Percentiles rank a stretch among this genome's conserved stretches.
phyloP scores from a whole-genome alignment of 2,329 filamentous ascomycete genomes.

The Cercospora citrullina region DNA sequence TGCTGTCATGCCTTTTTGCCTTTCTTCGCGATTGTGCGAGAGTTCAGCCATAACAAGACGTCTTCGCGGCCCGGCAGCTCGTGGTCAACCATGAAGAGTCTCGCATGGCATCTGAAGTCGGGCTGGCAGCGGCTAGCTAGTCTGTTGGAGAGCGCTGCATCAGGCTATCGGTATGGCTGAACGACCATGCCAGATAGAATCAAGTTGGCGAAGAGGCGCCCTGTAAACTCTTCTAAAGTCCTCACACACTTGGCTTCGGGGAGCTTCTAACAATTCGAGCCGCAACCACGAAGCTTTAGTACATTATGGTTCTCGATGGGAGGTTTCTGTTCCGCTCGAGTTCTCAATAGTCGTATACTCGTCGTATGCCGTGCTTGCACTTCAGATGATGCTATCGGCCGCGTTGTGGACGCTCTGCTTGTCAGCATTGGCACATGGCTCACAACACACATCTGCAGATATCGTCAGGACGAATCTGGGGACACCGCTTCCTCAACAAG shows the following conservation, averaged over 20 bases:
- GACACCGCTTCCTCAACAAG: background rate
- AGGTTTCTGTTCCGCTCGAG: background rate
- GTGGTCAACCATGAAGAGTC: background rate
- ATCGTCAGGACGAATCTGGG: background rate
- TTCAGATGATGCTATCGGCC: background rate
- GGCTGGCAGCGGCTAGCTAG: background rate
- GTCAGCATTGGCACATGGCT: background rate
- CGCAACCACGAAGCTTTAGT: background rate
- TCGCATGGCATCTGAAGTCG: background rate
- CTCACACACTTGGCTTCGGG: background rate
- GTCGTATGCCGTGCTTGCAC: background rate
- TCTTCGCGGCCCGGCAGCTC: background rate
- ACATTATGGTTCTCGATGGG: background rate
- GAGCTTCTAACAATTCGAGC: no score
- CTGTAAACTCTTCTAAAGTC: background rate
- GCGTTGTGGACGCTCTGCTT: background rate
- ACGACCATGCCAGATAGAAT: background rate
- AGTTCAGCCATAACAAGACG: background rate
- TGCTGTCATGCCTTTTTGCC: background rate
- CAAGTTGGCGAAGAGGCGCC: background rate
- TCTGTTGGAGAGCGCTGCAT: background rate
- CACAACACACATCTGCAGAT: background rate
- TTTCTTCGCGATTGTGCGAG: background rate
- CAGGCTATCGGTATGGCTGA: background rate
- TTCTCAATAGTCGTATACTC: background rate